Evolutionary conservation across 352 stramenopile species (phyloP).

Genomic region (Globisporangium yorkense): DNA sequence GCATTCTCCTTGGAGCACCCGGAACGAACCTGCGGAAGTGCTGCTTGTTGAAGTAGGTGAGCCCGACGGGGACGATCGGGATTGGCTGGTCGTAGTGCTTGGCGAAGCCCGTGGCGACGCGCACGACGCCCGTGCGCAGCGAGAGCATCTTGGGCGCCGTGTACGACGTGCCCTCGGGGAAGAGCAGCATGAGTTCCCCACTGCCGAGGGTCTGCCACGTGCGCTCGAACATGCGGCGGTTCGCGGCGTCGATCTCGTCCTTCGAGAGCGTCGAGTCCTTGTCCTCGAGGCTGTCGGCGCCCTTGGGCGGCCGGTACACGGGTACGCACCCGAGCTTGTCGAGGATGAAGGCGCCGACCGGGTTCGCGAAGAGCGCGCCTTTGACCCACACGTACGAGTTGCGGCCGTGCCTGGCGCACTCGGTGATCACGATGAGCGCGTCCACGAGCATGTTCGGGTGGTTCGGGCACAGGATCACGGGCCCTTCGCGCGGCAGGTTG

Average conservation of each 20-base stretch:
- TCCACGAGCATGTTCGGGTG: slow-evolving; percentile 84
- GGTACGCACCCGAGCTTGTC: slow-evolving; percentile 51
- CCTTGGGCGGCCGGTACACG: slow-evolving; percentile 54
- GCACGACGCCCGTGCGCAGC: slow-evolving; percentile 66
- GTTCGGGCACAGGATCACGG: slow-evolving; percentile 75
- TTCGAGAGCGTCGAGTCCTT: slow-evolving; percentile 56
- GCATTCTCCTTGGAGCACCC: too few relatives aligned
- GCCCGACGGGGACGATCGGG: slow-evolving; percentile 57
- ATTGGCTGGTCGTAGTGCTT: slow-evolving; percentile 66
- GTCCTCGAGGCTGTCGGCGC: slow-evolving; percentile 41
- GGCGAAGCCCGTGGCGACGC: slow-evolving; percentile 62
- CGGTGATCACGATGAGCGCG: slow-evolving; percentile 69
- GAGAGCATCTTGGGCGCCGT: slow-evolving; percentile 74
- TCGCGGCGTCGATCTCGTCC: slow-evolving; percentile 55
- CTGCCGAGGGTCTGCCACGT: slow-evolving; percentile 53
- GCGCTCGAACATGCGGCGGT: slow-evolving; percentile 68
- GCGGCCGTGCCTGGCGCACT: slow-evolving; percentile 43
- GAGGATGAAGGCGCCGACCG: slow-evolving; percentile 31
- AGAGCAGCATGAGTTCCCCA: slow-evolving; percentile 73
- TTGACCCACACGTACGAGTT: slow-evolving; percentile 72
- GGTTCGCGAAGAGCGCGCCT: slow-evolving; percentile 68
- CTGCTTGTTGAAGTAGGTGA: slow-evolving; percentile 85
- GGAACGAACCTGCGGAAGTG: slow-evolving; percentile 44
- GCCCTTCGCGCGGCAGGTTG: slow-evolving; percentile 70
- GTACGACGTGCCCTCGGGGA: slow-evolving; percentile 78